Base-by-base conservation (phyloP, 805 yeast genomes). In the Starmerella kuoi region DNA sequence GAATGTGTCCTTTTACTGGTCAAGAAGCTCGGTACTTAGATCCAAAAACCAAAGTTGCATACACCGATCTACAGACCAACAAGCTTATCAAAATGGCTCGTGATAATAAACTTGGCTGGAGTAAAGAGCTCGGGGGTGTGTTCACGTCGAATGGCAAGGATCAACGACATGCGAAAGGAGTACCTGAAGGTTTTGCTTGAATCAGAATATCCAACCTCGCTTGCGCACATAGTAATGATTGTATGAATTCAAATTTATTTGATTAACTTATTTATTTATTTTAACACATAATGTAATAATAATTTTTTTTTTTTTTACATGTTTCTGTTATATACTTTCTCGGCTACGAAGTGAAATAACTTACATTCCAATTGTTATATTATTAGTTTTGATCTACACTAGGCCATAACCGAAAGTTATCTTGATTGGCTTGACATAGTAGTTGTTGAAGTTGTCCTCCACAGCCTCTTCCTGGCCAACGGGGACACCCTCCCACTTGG, bases 401-500 rank as follows among this genome's bases (percentile, higher is more conserved):
- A 52, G 83, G 15, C 97, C 97, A 60, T 83, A 87, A 1, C 98
- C 98, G 62, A 91, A 91, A 0, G 95, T 80, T 33, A 84, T 59
- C 65, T 86, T 91, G 57, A 91, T 88, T 5, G 94, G 74, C 62
- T 79, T 78, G 39, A 91, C 77, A 59, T 91, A 91, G 63, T 86
- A 83, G 47, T 83, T 85, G 55, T 85, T 84, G 57, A 91, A 88
- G 61, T 88, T 91, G 31, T 69, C 73, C 56, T 77, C 74, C 31
- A 83, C 95, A 19, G 54, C 79, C 63, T 55, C 93, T 91, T 91
- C 97, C 59, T 91, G 93, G 12, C 97, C 99, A 31, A 88, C 69
- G 15, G 99, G 99, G 38, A 91, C 79, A 14, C 96, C 96, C 15
- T 74, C 67, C 74, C 88, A 85, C 34, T 70, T 66, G 17, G 86